Evolutionary conservation across 768 basidiomycete genomes (phyloP).

Genomic region (Mycena leptocephala): DNA sequence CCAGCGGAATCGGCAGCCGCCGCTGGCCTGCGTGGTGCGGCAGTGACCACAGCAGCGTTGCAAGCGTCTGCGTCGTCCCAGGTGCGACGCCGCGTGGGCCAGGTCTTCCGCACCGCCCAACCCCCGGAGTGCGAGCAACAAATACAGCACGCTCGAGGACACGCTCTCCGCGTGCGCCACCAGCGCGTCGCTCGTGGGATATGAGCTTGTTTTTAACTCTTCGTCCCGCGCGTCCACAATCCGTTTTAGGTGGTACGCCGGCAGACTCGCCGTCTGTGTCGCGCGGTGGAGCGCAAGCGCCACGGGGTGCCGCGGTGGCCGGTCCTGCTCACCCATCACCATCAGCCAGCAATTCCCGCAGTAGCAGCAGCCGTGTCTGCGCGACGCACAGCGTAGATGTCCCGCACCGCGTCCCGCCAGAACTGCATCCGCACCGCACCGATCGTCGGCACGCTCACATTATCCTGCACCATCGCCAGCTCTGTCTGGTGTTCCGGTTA

Average conservation of each 20-base stretch:
- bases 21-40: slow-evolving; percentile 85
- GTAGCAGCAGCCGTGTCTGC: neutral
- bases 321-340: slow-evolving; percentile 69
- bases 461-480: slow-evolving; percentile 83
- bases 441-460: slow-evolving; percentile 79
- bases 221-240: slow-evolving; percentile 88
- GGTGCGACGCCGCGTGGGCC: slow-evolving; percentile 87
- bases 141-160: slow-evolving; percentile 83
- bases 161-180: slow-evolving; percentile 86
- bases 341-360: slow-evolving; percentile 17
- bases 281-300: slow-evolving; percentile 80
- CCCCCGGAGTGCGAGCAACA: slow-evolving; percentile 78
- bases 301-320: slow-evolving; percentile 86
- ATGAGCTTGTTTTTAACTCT: slow-evolving; percentile 76
- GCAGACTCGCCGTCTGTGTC: slow-evolving; percentile 65
- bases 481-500: slow-evolving; percentile 59
- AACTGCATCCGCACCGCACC: slow-evolving; percentile 92
- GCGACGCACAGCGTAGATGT: slow-evolving; percentile 71
- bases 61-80: slow-evolving; percentile 80
- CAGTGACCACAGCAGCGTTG: slow-evolving; percentile 82
- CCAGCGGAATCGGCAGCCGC: slow-evolving; percentile 84
- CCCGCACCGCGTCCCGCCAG: slow-evolving; percentile 87
- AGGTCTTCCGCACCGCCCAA: slow-evolving; percentile 68
- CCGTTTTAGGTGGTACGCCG: slow-evolving; percentile 85
- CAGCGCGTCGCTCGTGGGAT: slow-evolving; percentile 79